Evolutionary conservation across 106 monocot genomes (phyloP).

Genomic region (Platanthera guangdongensis): DNA sequence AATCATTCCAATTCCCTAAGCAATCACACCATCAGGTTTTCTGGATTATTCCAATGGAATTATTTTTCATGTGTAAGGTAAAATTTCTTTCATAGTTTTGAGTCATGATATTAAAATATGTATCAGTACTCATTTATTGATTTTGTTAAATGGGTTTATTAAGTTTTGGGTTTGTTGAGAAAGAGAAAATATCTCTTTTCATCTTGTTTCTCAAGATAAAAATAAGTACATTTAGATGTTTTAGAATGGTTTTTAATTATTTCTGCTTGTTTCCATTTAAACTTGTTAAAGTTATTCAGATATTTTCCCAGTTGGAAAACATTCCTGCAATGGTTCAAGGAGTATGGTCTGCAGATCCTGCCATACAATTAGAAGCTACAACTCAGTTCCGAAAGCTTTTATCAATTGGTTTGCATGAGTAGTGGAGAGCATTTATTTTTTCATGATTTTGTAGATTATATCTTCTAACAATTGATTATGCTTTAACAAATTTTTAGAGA

Average conservation of each 20-base stretch:
- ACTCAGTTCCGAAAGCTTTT: slow-evolving; percentile 49
- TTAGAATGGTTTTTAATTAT: neutral
- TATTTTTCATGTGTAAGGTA: too few species aligned
- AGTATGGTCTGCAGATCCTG: slow-evolving; percentile 37
- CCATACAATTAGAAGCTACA: slow-evolving; percentile 42
- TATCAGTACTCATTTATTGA: too few species aligned
- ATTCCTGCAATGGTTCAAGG: slow-evolving; percentile 33
- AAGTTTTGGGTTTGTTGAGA: too few species aligned
- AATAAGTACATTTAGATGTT: neutral
- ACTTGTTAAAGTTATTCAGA: neutral
- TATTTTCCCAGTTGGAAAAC: slow-evolving; percentile 10
- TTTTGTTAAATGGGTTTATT: too few species aligned
- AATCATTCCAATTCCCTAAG: too few species aligned
- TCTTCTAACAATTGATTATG: neutral
- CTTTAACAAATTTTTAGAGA: slow-evolving; percentile 18
- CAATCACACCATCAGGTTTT: too few species aligned
- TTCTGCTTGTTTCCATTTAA: slow-evolving; percentile 14
- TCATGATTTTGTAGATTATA: neutral
- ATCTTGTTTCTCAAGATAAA: too few species aligned
- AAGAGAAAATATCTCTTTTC: too few species aligned
- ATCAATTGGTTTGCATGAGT: slow-evolving; percentile 32
- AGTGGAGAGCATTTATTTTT: neutral
- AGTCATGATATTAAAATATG: too few species aligned
- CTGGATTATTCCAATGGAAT: too few species aligned
- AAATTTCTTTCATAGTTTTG: too few species aligned